Percentiles rank a stretch among this genome's conserved stretches.
Conservation (phyloP, 345 rosid genomes). For the Ailanthus altissimus region DNA sequence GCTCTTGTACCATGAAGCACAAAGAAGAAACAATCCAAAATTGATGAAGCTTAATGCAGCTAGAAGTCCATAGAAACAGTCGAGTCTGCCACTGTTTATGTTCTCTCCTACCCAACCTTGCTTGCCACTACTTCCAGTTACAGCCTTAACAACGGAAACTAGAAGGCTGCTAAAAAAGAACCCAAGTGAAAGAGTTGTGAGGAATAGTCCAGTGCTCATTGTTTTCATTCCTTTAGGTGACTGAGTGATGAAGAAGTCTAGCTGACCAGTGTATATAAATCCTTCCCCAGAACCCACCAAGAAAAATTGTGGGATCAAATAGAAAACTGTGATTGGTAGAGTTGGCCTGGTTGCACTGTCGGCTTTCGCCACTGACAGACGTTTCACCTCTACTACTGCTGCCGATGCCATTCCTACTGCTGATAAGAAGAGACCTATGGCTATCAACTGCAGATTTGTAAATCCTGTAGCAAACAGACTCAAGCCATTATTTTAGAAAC, state of each 20-base stretch:
- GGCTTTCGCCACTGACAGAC: constrained; percentile 35
- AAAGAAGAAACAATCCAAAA: constrained; percentile 36
- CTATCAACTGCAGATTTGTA: constrained; percentile 58
- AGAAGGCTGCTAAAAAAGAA: constrained; percentile 63
- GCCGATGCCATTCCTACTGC: constrained; percentile 62
- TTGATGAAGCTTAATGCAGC: constrained; percentile 44
- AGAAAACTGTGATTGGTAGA: constrained; percentile 51
- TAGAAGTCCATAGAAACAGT: constrained; percentile 52
- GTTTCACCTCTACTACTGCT: constrained; percentile 46
- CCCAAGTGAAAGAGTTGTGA: constrained; percentile 61
- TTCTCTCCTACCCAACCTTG: constrained; percentile 54
- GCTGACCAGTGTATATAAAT: constrained; percentile 70
- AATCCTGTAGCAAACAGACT: constrained; percentile 39
- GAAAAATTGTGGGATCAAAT: constrained; percentile 62
- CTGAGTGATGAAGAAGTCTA: constrained; percentile 69
- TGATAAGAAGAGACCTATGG: constrained; percentile 60
- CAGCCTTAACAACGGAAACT: constrained; percentile 46
- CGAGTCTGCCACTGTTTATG: constrained; percentile 52
- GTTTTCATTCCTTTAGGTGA: constrained; percentile 73
- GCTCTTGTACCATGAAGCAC: constrained; percentile 43
- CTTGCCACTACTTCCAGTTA: constrained; percentile 31
- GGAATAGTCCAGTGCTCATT: constrained; percentile 70
- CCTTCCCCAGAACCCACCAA: constrained; percentile 69
- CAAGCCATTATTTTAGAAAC: not conserved
- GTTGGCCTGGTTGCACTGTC: constrained; percentile 13